Percentiles rank a stretch among this genome's conserved stretches.
Evolutionary conservation across 352 stramenopile genomes (phyloP).

Genomic region (Phytophthora sp.): DNA sequence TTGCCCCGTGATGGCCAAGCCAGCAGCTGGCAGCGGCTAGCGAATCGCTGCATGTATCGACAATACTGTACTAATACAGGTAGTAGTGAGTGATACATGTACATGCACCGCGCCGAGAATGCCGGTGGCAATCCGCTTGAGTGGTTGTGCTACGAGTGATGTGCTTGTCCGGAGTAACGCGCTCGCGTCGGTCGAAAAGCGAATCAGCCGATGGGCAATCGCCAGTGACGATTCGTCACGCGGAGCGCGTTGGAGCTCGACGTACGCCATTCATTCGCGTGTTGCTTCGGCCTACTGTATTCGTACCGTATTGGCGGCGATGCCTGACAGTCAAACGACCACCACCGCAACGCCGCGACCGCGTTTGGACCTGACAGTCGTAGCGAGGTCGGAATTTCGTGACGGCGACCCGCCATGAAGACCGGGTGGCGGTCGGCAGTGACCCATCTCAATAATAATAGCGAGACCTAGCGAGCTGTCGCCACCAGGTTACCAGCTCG

Average conservation of each 20-base stretch:
- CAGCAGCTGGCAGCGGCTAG: background rate
- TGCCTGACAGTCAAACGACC: conserved; percentile 6
- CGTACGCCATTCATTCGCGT: conserved; percentile 11
- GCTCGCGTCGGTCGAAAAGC: background rate
- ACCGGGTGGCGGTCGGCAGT: background rate
- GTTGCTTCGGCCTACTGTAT: conserved; percentile 20
- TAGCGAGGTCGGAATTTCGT: conserved; percentile 7
- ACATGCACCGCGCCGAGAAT: background rate
- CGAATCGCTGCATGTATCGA: too few relatives aligned
- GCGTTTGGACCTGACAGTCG: conserved; percentile 6
- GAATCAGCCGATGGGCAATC: background rate
- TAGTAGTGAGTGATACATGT: too few relatives aligned
- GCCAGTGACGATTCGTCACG: conserved; percentile 22
- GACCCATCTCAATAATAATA: too few relatives aligned
- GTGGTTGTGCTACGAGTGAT: background rate
- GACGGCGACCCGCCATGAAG: background rate
- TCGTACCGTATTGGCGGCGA: conserved; percentile 18
- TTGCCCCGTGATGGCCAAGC: background rate
- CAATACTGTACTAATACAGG: too few relatives aligned
- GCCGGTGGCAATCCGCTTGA: background rate
- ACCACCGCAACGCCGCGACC: conserved; percentile 23
- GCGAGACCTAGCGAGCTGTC: too few relatives aligned
- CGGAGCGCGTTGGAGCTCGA: background rate
- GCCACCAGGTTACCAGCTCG: background rate
- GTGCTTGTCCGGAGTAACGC: background rate